These are phyloP conservation scores for Glonium stellatum DNA, from an alignment of 495 filamentous ascomycete genomes.

Conservation along the genomic window DNA sequence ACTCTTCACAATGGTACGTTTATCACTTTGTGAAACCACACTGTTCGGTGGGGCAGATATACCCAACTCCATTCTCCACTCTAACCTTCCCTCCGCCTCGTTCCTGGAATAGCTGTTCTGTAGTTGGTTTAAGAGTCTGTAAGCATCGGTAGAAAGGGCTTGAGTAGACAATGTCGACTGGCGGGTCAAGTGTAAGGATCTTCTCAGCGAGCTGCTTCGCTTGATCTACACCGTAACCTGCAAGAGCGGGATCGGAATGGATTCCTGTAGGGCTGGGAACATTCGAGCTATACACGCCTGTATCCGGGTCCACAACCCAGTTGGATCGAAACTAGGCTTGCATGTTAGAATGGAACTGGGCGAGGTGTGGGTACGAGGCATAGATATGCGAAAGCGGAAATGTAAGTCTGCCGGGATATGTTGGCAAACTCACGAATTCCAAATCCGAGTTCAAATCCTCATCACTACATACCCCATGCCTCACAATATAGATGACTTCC, in stretches of 20 bases:
- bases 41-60: constrained; percentile 11
- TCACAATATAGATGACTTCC: constrained; percentile 7
- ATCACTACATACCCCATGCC: background rate
- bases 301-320: constrained; percentile 69
- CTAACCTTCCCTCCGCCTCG: constrained; percentile 43
- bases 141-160: constrained; percentile 90
- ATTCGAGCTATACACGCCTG: constrained; percentile 59
- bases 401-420: no score
- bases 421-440: no score
- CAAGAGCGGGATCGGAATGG: constrained; percentile 77
- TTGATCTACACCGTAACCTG: constrained; percentile 78
- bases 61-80: constrained; percentile 70
- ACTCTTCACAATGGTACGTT: background rate
- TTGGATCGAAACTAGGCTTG: constrained; percentile 71
- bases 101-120: constrained; percentile 46
- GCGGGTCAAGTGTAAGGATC: constrained; percentile 53
- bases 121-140: constrained; percentile 71
- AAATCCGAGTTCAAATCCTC: no score
- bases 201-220: constrained; percentile 68
- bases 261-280: constrained; percentile 77
- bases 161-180: constrained; percentile 69
- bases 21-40: background rate
- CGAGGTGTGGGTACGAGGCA: no score
- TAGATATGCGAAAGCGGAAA: no score
- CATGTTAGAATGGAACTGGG: constrained; percentile 15